phyloP scores from a whole-genome alignment of 2,329 filamentous ascomycete species.

The Fusarium secorum region DNA sequence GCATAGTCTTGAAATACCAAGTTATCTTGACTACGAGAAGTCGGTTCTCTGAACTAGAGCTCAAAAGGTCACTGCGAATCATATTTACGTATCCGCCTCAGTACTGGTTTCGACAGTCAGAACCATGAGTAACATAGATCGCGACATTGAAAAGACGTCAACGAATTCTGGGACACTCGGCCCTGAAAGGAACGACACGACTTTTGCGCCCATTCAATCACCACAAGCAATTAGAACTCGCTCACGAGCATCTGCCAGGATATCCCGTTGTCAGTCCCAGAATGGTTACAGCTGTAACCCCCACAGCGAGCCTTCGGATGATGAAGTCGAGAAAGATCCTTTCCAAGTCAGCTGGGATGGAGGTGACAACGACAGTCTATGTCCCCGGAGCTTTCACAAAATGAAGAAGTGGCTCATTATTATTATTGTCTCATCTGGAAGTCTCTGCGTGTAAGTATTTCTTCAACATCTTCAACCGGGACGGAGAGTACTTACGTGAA shows the following conservation, averaged over 20 bases:
- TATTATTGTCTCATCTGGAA: conserved; percentile 74
- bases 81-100: neutral
- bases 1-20: neutral
- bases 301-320: neutral
- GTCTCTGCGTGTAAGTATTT: conserved; percentile 81
- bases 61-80: neutral
- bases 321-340: conserved; percentile 49
- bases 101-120: neutral
- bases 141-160: conserved; percentile 39
- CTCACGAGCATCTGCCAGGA: conserved; percentile 11
- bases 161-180: conserved; percentile 10
- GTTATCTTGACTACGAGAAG: neutral
- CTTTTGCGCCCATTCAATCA: conserved; percentile 25
- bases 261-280: conserved; percentile 49
- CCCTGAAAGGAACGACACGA: neutral
- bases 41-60: neutral
- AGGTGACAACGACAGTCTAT: conserved; percentile 73
- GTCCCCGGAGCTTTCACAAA: conserved; percentile 73
- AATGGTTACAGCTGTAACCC: conserved; percentile 55
- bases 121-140: conserved; percentile 27
- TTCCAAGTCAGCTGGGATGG: conserved; percentile 81
- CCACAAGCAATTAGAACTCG: conserved; percentile 2
- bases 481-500: neutral
- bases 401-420: conserved; percentile 83
- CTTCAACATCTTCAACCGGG: neutral